Base-by-base conservation (phyloP, 2,329 filamentous ascomycete species). In the Calonectria honghensis region DNA sequence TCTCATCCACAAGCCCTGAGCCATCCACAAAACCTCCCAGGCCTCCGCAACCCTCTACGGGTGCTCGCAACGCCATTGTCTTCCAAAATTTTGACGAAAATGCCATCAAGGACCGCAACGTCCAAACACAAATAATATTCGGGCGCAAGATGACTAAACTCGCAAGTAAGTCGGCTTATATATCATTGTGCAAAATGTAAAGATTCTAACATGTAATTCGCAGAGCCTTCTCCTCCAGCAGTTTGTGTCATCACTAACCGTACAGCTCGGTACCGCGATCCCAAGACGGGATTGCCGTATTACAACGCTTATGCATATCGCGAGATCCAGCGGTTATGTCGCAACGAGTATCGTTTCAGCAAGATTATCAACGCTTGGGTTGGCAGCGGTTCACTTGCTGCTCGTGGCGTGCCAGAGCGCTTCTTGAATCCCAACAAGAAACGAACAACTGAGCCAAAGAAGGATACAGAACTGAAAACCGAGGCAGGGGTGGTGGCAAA, bases 221-320 rank as follows among this genome's bases (percentile, higher is more conserved):
- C 63, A 91, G 89, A 91, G 81, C 90, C 89, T 24, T 82, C 88
- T 4, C 86, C 89, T 18, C 82, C 85, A 1, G 86, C 90, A 20
- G 87, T 93, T 39, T 99, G 97, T 84, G 93, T 93, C 64, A 96
- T 98, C 82, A 98, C 95, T 1, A 94, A 93, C 80, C 91, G 93
- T 68, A 91, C 93, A 6, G 97, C 96, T 16, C 92, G 92, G 70
- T 98, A 97, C 84, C 91, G 93, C 31, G 97, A 99, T 83, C 95
- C 96, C 0, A 90, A 91, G 78, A 98, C 96, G 0, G 94, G 95
- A 0, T 89, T 98, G 20, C 92, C 93, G 0, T 99, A 96, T 85
- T 90, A 92, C 76, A 96, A 96, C 82, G 88, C 92, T 54, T 91
- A 93, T 76, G 96, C 96, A 0, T 98, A 96, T 85, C 92, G 92